phyloP scores from a whole-genome alignment of 495 filamentous ascomycete genomes.

The Penicillium taxi region DNA sequence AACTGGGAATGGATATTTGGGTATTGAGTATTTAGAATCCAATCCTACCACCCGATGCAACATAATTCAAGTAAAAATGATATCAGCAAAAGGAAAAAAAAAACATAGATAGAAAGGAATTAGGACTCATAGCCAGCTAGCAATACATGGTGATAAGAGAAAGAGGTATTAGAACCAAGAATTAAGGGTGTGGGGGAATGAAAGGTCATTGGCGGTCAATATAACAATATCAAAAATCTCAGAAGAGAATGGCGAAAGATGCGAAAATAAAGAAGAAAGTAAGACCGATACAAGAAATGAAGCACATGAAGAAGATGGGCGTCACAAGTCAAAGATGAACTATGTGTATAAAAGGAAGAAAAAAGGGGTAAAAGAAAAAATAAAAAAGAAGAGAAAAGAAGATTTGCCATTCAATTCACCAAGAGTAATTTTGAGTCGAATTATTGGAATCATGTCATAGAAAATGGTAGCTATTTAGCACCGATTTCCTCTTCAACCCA shows the following conservation, averaged over 20 bases:
- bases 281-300: slow-evolving; percentile 30
- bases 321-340: not conserved
- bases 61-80: slow-evolving; percentile 11
- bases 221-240: slow-evolving; percentile 20
- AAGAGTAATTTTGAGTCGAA: slow-evolving; percentile 24
- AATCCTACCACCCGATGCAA: slow-evolving; percentile 19
- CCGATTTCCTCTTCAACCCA: slow-evolving; percentile 60
- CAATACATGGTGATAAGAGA: slow-evolving; percentile 37
- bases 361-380: slow-evolving; percentile 11
- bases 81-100: slow-evolving; percentile 15
- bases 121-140: slow-evolving; percentile 37
- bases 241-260: slow-evolving; percentile 19
- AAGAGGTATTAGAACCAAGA: slow-evolving; percentile 23
- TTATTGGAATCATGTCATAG: slow-evolving; percentile 15
- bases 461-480: slow-evolving; percentile 37
- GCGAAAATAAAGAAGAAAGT: slow-evolving; percentile 16
- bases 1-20: slow-evolving; percentile 14
- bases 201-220: slow-evolving; percentile 11
- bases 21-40: too few relatives aligned
- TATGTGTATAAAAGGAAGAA: not conserved
- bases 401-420: slow-evolving; percentile 15
- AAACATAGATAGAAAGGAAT: too few relatives aligned
- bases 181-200: too few relatives aligned
- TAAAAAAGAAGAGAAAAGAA: slow-evolving; percentile 12
- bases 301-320: slow-evolving; percentile 8